Base-by-base conservation (phyloP, 305 asterid genomes). In the Nicotiana rustica region DNA sequence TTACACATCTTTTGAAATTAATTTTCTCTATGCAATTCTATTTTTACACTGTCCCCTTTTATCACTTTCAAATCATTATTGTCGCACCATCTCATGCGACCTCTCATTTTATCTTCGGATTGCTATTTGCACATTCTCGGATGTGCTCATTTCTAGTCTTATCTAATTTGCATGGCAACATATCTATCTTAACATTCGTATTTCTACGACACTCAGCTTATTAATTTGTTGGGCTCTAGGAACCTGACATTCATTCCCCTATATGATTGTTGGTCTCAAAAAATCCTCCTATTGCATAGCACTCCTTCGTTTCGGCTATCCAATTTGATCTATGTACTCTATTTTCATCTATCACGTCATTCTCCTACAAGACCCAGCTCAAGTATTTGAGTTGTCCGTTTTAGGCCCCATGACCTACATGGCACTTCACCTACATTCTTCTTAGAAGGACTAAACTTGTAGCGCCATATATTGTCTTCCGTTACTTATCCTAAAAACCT, bases 141-240 rank as follows among this genome's bases (percentile, higher is more conserved):
- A 62, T 15, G 36, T 62, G 68, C 68, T 62, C 68, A 61, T 62
- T 62, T 62, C 68, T 21, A 62, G 17, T 62, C 68, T 62, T 62
- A 21, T 21, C 36, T 1, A 62, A 21, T 62, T 62, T 62, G 29
- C 15, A 12, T 62, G 68, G 25, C 68, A 1, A 4, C 68, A 60
- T 12, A 60, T 60, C 68, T 13, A 62, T 62, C 36, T 62, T 25
- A 62, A 4, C 35, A 62, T 62, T 25, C 15, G 15, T 62, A 62
- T 21, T 4, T 4, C 33, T 25, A 12, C 4, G 38, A 64, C n/a
- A 13, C 12, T 64, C 69, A 25, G 29, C 38, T 62, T 62, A 31
- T 62, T 19, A 31, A 62, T 21, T 21, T 62, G 67, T 62, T 19
- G 35, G 35, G 35, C 15, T 19, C 19, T 62, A 9, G 17, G 19